Base-by-base conservation (phyloP, 2,329 filamentous ascomycete species). In the Monosporascus sp. region DNA sequence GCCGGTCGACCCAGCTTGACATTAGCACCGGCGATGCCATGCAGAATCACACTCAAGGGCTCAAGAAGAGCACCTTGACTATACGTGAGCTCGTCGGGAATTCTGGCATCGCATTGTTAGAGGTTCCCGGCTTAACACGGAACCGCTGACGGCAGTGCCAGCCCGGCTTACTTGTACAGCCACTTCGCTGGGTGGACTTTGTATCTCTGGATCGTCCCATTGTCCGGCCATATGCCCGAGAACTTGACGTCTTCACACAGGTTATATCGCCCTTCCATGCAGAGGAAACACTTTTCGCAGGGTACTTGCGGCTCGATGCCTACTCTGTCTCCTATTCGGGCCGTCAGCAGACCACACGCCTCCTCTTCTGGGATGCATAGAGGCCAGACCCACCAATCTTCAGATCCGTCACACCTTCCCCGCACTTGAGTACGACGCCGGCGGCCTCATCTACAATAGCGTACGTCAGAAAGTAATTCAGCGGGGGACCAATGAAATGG, bases 301-400 rank as follows among this genome's bases (percentile, higher is more conserved):
- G 85, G 81, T 1, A 86, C 80, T 20, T 84, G 83, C 0, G 84
- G 83, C 60, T 89, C 85, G 17, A 89, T 69, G 3, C 85, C 84
- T 9, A 89, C 83, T 49, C 83, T 73, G 61, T 89, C 85, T 11
- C 83, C 82, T 70, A 41, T 36, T 46, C n/a, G 53, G 42, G 24
- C 6, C 49, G n/a, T 50, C 31, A 44, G 48, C 20, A 7, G 18
- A 42, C 36, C 39, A 5, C 22, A n/a, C 3, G 9, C 17, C 20
- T n/a, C 5, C 11, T 34, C 11, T 34, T 14, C 31, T 34, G 9
- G 31, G 11, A 34, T 34, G 31, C 31, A 5, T 34, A 34, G 31
- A 34, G 31, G 31, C 4, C 9, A 34, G 42, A 57, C 64, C 47
- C 52, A 73, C 71, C 73, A 15, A 75, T 72, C 57, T 77, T 74